Conservation (phyloP, 345 rosid genomes). For the Murraya paniculata region DNA sequence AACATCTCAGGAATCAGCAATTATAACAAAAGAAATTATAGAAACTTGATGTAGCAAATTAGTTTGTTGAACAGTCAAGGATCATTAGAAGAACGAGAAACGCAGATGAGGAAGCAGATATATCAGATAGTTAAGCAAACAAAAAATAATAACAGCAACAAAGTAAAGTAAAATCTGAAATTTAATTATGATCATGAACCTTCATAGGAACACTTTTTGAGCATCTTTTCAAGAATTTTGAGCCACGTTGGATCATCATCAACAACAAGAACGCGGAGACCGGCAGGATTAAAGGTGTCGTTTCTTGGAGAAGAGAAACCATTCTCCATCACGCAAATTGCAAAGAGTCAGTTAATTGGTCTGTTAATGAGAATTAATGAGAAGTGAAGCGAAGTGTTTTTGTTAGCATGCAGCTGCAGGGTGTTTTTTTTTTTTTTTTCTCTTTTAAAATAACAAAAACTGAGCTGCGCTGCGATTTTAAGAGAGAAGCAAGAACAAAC, state of each 20-base stretch:
- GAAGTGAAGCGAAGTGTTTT: not conserved
- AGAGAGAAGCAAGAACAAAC: constrained; percentile 19
- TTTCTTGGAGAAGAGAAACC: constrained; percentile 66
- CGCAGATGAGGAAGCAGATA: not conserved
- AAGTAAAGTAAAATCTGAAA: constrained; percentile 4
- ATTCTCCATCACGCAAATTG: constrained; percentile 42
- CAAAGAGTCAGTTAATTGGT: not conserved
- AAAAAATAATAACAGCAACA: not conserved
- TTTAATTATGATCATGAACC: constrained; percentile 30
- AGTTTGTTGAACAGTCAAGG: not conserved
- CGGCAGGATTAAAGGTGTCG: constrained; percentile 61
- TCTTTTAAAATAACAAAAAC: constrained; percentile 20
- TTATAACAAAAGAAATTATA: not conserved
- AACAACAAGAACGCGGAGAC: constrained; percentile 93
- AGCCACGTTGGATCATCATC: constrained; percentile 97
- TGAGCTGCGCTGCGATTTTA: constrained; percentile 29
- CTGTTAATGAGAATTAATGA: not conserved
- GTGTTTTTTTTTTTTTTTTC: constrained; percentile 15
- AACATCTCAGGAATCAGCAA: constrained; percentile 5
- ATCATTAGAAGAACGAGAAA: not conserved
- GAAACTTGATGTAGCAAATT: not conserved
- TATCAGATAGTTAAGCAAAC: not conserved
- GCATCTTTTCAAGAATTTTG: constrained; percentile 98
- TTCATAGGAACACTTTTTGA: constrained; percentile 87
- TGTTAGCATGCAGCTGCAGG: not conserved